phyloP scores from a whole-genome alignment of 208 protist genomes.

The Angomonas desouzai region DNA sequence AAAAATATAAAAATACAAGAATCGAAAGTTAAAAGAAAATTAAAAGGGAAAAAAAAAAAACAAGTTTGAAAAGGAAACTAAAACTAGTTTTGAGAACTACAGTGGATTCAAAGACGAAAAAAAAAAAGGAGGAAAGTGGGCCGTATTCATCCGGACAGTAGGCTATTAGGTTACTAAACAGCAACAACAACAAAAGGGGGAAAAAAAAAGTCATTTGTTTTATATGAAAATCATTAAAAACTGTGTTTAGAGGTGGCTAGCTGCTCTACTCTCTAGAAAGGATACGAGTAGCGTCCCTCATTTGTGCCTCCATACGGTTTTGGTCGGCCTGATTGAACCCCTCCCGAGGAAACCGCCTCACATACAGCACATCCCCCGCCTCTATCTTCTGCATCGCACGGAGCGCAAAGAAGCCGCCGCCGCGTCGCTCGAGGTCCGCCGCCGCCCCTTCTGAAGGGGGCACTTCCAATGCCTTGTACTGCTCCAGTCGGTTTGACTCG shows the following conservation, averaged over 20 bases:
- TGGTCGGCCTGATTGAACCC: conserved; percentile 24
- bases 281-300: conserved; percentile 68
- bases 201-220: no score
- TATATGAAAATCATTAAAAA: conserved; percentile 8
- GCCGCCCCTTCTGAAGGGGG: conserved; percentile 26
- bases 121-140: no score
- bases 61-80: no score
- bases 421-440: conserved; percentile 16
- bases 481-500: conserved; percentile 28
- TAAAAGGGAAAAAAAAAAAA: no score
- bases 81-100: no score
- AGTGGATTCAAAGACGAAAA: no score
- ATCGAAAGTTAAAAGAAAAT: no score
- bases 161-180: no score
- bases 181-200: no score
- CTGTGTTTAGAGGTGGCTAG: no score
- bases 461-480: conserved; percentile 38
- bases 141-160: no score
- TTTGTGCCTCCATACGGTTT: conserved; percentile 49
- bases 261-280: conserved; percentile 26
- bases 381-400: conserved; percentile 60
- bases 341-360: conserved; percentile 55
- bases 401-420: conserved; percentile 78
- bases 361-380: conserved; percentile 66
- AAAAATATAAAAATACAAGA: no score